A percentile compares a stretch with the other conserved stretches of the same genome.
These are phyloP conservation scores for Mantamonas sphyraenae DNA, from an alignment of 78 protist genomes.

Conservation along the genomic window DNA sequence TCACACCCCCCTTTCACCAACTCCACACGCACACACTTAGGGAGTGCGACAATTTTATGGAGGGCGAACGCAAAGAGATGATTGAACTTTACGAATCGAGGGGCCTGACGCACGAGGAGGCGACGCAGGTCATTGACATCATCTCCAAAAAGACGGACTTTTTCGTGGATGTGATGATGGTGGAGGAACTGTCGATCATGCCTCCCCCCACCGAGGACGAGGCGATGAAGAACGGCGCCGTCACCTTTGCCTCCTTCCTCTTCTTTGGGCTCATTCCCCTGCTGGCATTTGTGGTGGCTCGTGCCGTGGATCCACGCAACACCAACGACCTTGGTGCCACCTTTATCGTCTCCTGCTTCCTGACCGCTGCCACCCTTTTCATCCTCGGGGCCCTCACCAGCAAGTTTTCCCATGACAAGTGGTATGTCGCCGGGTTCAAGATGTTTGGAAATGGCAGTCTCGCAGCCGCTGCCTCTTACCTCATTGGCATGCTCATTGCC, in stretches of 20 bases:
- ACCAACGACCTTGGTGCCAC: conserved; percentile 8
- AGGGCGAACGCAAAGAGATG: conserved; percentile 43
- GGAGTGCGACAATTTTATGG: conserved; percentile 47
- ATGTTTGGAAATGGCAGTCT: too few species aligned
- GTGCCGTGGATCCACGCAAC: neutral
- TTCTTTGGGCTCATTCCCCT: conserved; percentile 28
- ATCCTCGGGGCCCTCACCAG: conserved; percentile 42
- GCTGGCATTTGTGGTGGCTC: neutral
- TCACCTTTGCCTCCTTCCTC: conserved; percentile 4
- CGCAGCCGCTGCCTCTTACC: too few species aligned
- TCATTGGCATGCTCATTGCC: too few species aligned
- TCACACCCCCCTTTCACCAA: neutral
- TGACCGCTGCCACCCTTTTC: conserved; percentile 25
- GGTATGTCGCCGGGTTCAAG: too few species aligned
- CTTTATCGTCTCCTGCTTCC: conserved; percentile 32
- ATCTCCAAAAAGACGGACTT: conserved; percentile 17
- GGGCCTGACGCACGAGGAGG: conserved; percentile 54
- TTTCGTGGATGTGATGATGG: conserved; percentile 34
- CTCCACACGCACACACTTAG: neutral
- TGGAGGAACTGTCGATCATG: conserved; percentile 35
- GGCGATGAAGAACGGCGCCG: conserved; percentile 6
- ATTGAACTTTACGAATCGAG: conserved; percentile 49
- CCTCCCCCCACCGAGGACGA: conserved; percentile 18
- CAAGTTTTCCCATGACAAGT: too few species aligned
- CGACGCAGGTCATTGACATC: neutral